phyloP scores from a whole-genome alignment of 495 filamentous ascomycete species.

The Terfezia claveryi region DNA sequence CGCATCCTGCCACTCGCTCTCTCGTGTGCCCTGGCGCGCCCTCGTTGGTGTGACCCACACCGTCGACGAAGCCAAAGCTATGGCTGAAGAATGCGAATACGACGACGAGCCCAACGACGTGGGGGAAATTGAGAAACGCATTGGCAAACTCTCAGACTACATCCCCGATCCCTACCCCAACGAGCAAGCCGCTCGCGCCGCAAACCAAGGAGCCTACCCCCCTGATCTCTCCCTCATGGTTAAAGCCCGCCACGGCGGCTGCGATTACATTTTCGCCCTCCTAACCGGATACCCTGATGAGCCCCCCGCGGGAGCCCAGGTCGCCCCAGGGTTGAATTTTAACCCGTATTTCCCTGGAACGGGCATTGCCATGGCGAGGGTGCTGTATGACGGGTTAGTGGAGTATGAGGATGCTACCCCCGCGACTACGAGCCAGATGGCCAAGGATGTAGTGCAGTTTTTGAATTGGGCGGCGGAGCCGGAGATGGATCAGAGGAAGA shows the following conservation, averaged over 20 bases:
- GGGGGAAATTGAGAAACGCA: constrained; percentile 93
- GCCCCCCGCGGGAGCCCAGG: constrained; percentile 61
- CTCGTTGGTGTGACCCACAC: constrained; percentile 84
- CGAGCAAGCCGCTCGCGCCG: constrained; percentile 91
- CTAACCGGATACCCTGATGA: constrained; percentile 98
- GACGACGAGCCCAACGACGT: constrained; percentile 95
- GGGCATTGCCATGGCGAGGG: constrained; percentile 96
- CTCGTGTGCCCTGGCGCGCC: constrained; percentile 75
- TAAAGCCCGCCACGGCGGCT: constrained; percentile 93
- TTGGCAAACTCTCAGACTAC: constrained; percentile 95
- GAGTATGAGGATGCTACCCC: constrained; percentile 97
- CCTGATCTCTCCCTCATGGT: constrained; percentile 94
- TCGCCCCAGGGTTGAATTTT: constrained; percentile 85
- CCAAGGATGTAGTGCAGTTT: constrained; percentile 97
- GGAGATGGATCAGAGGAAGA: constrained; percentile 96
- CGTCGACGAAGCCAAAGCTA: constrained; percentile 87
- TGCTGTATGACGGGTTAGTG: constrained; percentile 89
- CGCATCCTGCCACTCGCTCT: constrained; percentile 88
- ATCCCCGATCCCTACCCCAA: constrained; percentile 90
- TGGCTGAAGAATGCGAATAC: constrained; percentile 97
- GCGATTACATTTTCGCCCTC: constrained; percentile 92
- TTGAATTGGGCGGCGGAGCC: constrained; percentile 98
- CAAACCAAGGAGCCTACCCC: constrained; percentile 93
- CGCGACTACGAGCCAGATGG: constrained; percentile 93
- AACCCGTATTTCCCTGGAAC: constrained; percentile 99